Percentiles rank a stretch among this genome's conserved stretches.
These are phyloP conservation scores for Nyctanthes arbortristis DNA, from an alignment of 257 asterid genomes.

Conservation along the genomic window DNA sequence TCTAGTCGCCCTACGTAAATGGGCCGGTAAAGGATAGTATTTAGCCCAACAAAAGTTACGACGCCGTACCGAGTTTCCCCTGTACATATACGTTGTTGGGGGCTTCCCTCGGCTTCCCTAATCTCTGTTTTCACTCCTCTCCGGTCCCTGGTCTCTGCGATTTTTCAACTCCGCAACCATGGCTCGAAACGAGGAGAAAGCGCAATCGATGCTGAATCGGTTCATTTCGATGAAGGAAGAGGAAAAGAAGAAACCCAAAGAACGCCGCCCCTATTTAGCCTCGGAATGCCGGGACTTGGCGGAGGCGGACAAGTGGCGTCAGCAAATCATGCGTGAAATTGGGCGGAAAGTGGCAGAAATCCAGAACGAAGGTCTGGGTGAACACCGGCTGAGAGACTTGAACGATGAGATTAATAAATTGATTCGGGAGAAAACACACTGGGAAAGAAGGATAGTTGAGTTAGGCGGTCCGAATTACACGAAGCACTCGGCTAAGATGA, in stretches of 20 bases:
- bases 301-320: constrained; percentile 98
- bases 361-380: constrained; percentile 94
- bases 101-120: no score
- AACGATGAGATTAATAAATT: constrained; percentile 94
- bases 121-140: no score
- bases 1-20: no score
- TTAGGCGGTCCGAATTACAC: constrained; percentile 83
- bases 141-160: background rate
- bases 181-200: constrained; percentile 99
- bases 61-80: no score
- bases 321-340: constrained; percentile 92
- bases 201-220: constrained; percentile 92
- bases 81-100: no score
- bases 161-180: constrained; percentile 43
- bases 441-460: constrained; percentile 93
- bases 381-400: constrained; percentile 84
- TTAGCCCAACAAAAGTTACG: no score
- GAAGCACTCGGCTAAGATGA: constrained; percentile 80
- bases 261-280: constrained; percentile 93
- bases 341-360: constrained; percentile 91
- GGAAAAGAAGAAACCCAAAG: constrained; percentile 87
- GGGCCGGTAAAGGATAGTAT: no score
- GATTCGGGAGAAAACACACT: constrained; percentile 83
- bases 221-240: constrained; percentile 87
- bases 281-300: constrained; percentile 97